phyloP scores from a whole-genome alignment of 225 moss, liverwort and hornwort species.

The Rhytidiadelphus loreus region DNA sequence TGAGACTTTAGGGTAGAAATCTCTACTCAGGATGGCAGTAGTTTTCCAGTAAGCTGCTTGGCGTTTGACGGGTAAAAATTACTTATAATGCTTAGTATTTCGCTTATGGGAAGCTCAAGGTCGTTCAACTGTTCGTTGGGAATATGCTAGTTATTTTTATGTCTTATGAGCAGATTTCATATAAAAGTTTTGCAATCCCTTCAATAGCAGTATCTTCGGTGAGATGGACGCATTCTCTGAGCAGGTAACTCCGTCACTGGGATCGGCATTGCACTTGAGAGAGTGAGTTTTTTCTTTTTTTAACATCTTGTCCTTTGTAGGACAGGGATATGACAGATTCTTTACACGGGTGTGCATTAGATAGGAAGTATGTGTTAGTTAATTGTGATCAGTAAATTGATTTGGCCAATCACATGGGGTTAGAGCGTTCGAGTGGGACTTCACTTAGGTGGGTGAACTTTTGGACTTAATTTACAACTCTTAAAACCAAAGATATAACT shows the following conservation, averaged over 20 bases:
- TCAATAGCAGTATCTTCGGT: background rate
- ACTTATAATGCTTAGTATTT: background rate
- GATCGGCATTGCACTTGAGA: background rate
- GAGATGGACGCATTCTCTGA: background rate
- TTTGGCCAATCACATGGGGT: background rate
- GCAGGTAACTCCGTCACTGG: background rate
- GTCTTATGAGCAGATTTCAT: background rate
- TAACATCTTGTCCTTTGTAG: background rate
- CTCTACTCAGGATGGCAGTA: background rate
- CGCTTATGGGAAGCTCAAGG: background rate
- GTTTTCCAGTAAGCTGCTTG: background rate
- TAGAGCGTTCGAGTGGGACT: background rate
- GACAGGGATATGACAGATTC: background rate
- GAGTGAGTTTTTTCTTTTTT: background rate
- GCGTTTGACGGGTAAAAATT: background rate
- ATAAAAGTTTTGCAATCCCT: background rate
- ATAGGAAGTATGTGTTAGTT: background rate
- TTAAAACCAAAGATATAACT: background rate
- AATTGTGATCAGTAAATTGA: background rate
- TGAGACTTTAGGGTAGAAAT: background rate
- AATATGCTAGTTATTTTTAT: background rate
- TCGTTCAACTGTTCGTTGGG: background rate
- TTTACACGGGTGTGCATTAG: background rate
- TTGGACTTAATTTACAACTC: too few species aligned
- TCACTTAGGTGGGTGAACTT: background rate